Base-by-base conservation (phyloP, 2,329 filamentous ascomycete genomes). In the Fusarium hostae region DNA sequence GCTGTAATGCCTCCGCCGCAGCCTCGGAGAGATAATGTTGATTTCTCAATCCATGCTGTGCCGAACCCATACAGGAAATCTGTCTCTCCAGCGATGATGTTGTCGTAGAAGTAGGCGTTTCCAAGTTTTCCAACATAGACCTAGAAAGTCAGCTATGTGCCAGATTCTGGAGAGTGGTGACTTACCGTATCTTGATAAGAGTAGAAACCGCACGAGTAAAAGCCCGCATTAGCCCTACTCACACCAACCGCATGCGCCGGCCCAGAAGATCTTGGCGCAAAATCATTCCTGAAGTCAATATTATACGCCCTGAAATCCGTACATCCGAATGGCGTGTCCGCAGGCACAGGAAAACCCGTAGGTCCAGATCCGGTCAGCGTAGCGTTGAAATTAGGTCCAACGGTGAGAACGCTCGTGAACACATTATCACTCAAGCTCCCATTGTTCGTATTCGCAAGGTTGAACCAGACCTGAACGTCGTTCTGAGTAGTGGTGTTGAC, bases 31-130 rank as follows among this genome's bases (percentile, higher is more conserved):
- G 83, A 81, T 4, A 92, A 79, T 0, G 82, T 81, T 3, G 86
- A 88, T 6, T 83, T 81, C 60, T 88, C 84, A 43, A 91, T 83
- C 84, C 87, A 92, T 6, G 87, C 84, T 0, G 90, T 92, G 30
- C 90, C 90, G 75, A 91, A 91, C 12, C 89, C 90, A 75, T 91
- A 92, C 24, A 92, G 81, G 80, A 92, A 92, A 73, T 92, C 91
- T 0, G 89, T 91, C 75, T 92, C 84, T 1, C 90, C 90, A 0
- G 88, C 90, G 9, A 92, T 84, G 39, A 88, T 85, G 58, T 81
- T 85, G 39, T 86, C 82, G 76, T 89, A 85, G 78, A 92, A 89
- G 79, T 91, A 92, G 1, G 87, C 87, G 70, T 91, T 91, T 34
- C 87, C 90, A 2, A 91, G 82, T 76, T 92, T 92, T 58, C 90